Base-by-base conservation (phyloP, 1,284 basidiomycete species). In the Pseudozyma thailandica region DNA sequence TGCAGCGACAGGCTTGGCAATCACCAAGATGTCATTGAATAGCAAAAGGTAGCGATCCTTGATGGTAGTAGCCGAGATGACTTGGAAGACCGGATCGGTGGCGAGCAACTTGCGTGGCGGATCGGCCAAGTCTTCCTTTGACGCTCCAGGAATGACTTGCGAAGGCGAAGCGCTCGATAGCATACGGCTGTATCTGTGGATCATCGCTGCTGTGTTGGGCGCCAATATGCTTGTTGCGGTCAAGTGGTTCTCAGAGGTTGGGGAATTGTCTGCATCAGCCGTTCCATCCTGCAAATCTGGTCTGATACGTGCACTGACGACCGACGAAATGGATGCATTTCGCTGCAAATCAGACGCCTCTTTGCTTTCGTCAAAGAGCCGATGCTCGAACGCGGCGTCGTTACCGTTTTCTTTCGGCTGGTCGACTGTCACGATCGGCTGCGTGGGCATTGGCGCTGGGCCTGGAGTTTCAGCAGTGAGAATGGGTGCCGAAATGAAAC, bases 1-100 rank as follows among this genome's bases (percentile, higher is more conserved):
- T 39, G 57, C 48, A 38, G 85, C 80, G 41, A 87, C 53, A 0
- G 87, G 86, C 76, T 87, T 88, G 31, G 86, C 85, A 64, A 98
- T 89, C 80, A 98, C 88, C 42, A 98, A 87, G 45, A 98, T 87
- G 82, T 99, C 96, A 80, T 87, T 92, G 87, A 98, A 98, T 21
- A 98, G 86, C 85, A 98, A 94, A 13, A 98, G 87, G 85, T 93
- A 94, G 6, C 95, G 90, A 80, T 98, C 94, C 83, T 98, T 98
- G 84, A 96, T 91, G 1, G 92, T 94, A 77, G 94, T 92, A 31
- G 90, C 87, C 84, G 94, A 94, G 77, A 93, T 93, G 6, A 98
- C 92, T 84, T 98, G 95, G 16, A 97, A 86, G 15, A 96, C 91
- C 2, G 93, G 91, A 6, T 91, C 90, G 3, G 91, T 90, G 37